Percentiles rank a stretch among this genome's conserved stretches.
These are phyloP conservation scores for Paxillus involutus DNA, from an alignment of 768 basidiomycete species.

Conservation along the genomic window DNA sequence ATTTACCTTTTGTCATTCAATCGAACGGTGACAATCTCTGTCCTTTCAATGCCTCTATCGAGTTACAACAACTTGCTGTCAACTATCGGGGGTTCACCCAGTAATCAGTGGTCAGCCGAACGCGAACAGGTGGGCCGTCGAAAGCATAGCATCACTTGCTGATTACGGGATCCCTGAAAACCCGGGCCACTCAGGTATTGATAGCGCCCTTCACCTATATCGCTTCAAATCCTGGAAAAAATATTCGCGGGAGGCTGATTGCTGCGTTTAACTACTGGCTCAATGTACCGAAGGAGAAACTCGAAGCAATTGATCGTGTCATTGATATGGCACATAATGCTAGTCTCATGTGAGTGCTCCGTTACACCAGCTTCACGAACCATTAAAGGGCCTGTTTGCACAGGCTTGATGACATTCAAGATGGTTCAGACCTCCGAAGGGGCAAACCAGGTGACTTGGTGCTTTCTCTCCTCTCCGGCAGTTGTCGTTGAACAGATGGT, in stretches of 20 bases:
- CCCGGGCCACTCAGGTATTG: slow-evolving; percentile 41
- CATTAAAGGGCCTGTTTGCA: too few species aligned
- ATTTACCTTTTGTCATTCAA: too few species aligned
- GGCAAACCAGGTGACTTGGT: slow-evolving; percentile 64
- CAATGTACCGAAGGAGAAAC: slow-evolving; percentile 66
- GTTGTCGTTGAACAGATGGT: background rate
- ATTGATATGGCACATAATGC: slow-evolving; percentile 91
- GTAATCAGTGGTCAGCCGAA: background rate
- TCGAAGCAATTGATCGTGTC: slow-evolving; percentile 68
- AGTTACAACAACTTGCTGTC: background rate
- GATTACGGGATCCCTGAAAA: background rate
- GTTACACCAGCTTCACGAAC: too few species aligned
- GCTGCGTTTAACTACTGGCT: slow-evolving; percentile 92
- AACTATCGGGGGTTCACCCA: background rate
- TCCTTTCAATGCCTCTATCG: background rate
- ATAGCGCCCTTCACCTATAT: slow-evolving; percentile 87
- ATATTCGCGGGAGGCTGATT: slow-evolving; percentile 79
- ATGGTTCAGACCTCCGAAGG: slow-evolving; percentile 78
- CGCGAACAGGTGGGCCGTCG: background rate
- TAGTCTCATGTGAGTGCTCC: slow-evolving; percentile 67
- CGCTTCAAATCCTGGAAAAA: slow-evolving; percentile 82
- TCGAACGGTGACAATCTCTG: background rate
- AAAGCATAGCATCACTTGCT: background rate
- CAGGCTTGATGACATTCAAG: slow-evolving; percentile 91
- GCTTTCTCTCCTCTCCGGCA: background rate